Percentiles rank a stretch among this genome's conserved stretches.
phyloP scores from a whole-genome alignment of 495 filamentous ascomycete species.

The Xylaria flabelliformis region DNA sequence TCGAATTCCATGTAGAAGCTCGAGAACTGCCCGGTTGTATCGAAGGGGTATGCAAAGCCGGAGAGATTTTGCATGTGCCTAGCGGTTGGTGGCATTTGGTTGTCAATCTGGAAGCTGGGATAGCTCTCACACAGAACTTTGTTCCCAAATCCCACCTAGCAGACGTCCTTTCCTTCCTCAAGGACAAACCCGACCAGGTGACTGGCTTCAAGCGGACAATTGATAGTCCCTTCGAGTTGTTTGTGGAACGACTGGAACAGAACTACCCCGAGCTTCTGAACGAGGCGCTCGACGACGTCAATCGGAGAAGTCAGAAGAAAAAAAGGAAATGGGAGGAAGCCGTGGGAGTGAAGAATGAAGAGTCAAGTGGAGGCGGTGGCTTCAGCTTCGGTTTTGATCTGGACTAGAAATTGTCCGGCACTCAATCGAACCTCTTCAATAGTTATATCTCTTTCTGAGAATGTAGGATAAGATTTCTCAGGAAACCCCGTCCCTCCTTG shows the following conservation, averaged over 20 bases:
- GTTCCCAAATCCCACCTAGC: slow-evolving; percentile 77
- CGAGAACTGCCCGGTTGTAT: slow-evolving; percentile 76
- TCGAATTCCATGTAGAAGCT: slow-evolving; percentile 90
- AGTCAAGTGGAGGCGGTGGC: slow-evolving; percentile 55
- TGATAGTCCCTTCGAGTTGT: slow-evolving; percentile 74
- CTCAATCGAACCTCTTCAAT: background rate
- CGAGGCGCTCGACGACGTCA: slow-evolving; percentile 67
- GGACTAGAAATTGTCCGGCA: slow-evolving; percentile 45
- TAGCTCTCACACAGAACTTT: slow-evolving; percentile 97
- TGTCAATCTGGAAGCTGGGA: slow-evolving; percentile 80
- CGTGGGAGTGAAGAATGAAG: slow-evolving; percentile 57
- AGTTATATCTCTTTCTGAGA: background rate
- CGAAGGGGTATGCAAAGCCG: slow-evolving; percentile 85
- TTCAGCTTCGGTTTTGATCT: slow-evolving; percentile 77
- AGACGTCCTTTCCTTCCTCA: slow-evolving; percentile 81
- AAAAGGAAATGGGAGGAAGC: slow-evolving; percentile 90
- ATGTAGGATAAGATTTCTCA: background rate
- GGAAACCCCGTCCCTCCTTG: background rate
- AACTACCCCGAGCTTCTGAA: slow-evolving; percentile 69
- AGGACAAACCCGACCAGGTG: slow-evolving; percentile 81
- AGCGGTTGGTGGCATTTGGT: slow-evolving; percentile 97
- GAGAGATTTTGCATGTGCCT: slow-evolving; percentile 93
- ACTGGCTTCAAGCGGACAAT: slow-evolving; percentile 83
- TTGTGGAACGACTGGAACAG: slow-evolving; percentile 71
- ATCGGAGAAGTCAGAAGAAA: slow-evolving; percentile 64